A percentile compares a stretch with the other conserved stretches of the same genome.
Evolutionary conservation across 2,329 filamentous ascomycete species (phyloP).

Genomic region (Botrytis sinoallii): DNA sequence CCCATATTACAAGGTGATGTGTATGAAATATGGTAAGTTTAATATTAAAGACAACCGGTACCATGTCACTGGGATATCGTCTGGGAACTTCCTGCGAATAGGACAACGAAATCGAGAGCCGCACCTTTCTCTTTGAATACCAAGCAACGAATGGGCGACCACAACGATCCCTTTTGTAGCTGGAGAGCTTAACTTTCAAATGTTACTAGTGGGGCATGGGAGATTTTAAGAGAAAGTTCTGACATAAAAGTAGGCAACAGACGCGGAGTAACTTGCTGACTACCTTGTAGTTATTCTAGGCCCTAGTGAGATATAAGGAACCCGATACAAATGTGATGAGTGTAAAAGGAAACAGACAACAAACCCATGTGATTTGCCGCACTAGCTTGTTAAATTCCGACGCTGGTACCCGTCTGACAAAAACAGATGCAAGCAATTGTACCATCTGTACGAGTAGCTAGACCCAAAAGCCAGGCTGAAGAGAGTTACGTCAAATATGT

Average conservation of each 20-base stretch:
- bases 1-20: neutral
- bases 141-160: neutral
- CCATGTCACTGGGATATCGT: conserved; percentile 7
- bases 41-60: neutral
- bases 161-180: neutral
- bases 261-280: conserved; percentile 6
- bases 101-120: neutral
- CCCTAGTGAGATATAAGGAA: neutral
- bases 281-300: neutral
- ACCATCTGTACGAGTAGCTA: neutral
- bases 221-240: neutral
- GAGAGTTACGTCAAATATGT: conserved; percentile 5
- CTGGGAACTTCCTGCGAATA: neutral
- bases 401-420: neutral
- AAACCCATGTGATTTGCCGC: neutral
- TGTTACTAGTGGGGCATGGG: neutral
- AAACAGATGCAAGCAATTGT: neutral
- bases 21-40: neutral
- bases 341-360: neutral
- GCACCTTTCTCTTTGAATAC: neutral
- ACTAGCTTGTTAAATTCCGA: neutral
- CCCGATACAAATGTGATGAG: neutral
- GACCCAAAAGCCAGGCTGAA: neutral
- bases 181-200: neutral
- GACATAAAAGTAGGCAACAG: conserved; percentile 5